Base-by-base conservation (phyloP, 768 basidiomycete genomes). In the Clavulina sp. region DNA sequence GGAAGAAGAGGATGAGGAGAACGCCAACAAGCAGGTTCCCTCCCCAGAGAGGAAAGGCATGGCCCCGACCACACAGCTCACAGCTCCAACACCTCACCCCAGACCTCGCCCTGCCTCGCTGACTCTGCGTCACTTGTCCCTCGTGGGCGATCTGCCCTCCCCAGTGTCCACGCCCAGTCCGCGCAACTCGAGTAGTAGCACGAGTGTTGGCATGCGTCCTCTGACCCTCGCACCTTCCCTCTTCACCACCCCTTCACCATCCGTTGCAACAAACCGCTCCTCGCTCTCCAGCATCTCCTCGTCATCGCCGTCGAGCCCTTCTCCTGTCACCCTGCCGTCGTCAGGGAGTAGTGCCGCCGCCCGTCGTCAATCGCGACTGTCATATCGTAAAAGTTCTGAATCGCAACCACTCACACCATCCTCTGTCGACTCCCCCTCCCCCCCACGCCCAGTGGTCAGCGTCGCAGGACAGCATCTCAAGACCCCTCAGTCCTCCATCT, bases 1-100 rank as follows among this genome's bases (percentile, higher is more conserved):
- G 60, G 84, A 89, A 52, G 86, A 88, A 49, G 85, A 91, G 48
- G 87, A 87, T 38, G 86, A 88, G 24, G 81, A 82, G 2, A 64
- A 65, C 24, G 52, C 82, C n/a, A 70, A 76, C 23, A 77, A 70
- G 56, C 70, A 77, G 73, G 57, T 69, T 87, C 30, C 79, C n/a
- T n/a, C 81, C 16, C 83, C 84, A 16, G 67, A 87, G 49, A 78
- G 84, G 2, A 72, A 85, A 38, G 77, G 75, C 1, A 73, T 75
- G 21, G 75, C 76, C 38, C 73, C 61, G 52, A 62, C 78, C 23
- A 57, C 63, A 5, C 61, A 26, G n/a, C 43, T 57, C 48, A 38
- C 50, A 44, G 36, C 40, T 18, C 48, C 53, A 43, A 46, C 48
- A 24, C 36, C 57, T 29, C 23, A 23, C n/a, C n/a, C n/a, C 18